Conservation (phyloP, 2,329 filamentous ascomycete species). For the Penicillium olsonii region DNA sequence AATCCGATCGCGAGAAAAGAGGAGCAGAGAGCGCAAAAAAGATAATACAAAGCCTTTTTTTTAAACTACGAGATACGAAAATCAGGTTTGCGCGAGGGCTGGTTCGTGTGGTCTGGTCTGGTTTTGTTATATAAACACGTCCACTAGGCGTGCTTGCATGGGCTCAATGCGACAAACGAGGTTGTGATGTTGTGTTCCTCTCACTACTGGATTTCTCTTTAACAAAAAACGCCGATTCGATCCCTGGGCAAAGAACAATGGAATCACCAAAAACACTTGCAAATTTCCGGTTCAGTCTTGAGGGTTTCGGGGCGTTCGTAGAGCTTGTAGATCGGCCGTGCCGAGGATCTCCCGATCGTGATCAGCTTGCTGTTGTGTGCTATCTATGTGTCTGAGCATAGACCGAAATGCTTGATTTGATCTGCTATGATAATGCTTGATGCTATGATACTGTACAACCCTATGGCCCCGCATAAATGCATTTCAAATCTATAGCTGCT, state of each 20-base stretch:
- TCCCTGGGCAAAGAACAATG: slow-evolving; percentile 28
- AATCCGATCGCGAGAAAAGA: slow-evolving; percentile 27
- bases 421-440: not conserved
- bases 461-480: not conserved
- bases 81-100: slow-evolving; percentile 29
- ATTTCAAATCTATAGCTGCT: slow-evolving; percentile 29
- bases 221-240: slow-evolving; percentile 19
- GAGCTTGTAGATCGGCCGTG: slow-evolving; percentile 1
- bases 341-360: too few relatives aligned
- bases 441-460: slow-evolving; percentile 3
- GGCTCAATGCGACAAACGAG: slow-evolving; percentile 37
- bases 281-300: slow-evolving; percentile 28
- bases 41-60: slow-evolving; percentile 21
- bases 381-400: too few relatives aligned
- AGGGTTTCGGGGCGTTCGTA: slow-evolving; percentile 12
- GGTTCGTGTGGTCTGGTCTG: slow-evolving; percentile 28
- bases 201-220: slow-evolving; percentile 16
- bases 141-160: slow-evolving; percentile 29
- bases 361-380: too few relatives aligned
- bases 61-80: slow-evolving; percentile 30
- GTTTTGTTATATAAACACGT: slow-evolving; percentile 30
- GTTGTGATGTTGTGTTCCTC: slow-evolving; percentile 30
- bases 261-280: slow-evolving; percentile 33
- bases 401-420: too few relatives aligned
- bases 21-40: slow-evolving; percentile 28